A percentile compares a stretch with the other conserved stretches of the same genome.
phyloP scores from a whole-genome alignment of 305 asterid species.

The Fraxinus paxiana region DNA sequence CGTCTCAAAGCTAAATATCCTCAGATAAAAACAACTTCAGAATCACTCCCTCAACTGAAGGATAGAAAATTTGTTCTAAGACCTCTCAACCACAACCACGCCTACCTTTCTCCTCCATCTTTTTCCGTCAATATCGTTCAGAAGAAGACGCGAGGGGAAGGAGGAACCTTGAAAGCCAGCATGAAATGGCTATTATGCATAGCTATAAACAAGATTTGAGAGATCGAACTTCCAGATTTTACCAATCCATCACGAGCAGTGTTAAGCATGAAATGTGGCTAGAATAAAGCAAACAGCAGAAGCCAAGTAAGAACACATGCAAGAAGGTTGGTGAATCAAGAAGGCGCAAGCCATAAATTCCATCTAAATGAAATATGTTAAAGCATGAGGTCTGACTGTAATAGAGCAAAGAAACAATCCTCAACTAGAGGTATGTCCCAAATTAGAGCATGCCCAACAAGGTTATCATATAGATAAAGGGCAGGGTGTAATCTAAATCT shows the following conservation, averaged over 20 bases:
- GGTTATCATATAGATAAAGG: background rate
- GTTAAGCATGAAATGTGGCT: background rate
- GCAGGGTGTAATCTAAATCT: conserved; percentile 3
- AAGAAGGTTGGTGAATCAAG: background rate
- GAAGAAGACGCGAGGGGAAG: background rate
- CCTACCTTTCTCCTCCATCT: background rate
- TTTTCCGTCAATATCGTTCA: background rate
- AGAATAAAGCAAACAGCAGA: background rate
- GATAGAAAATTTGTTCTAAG: background rate
- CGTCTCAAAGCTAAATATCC: background rate
- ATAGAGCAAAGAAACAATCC: background rate
- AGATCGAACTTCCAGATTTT: background rate
- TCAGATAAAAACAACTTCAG: background rate
- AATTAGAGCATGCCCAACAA: background rate
- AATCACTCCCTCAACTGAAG: background rate
- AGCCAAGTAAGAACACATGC: conserved; percentile 6
- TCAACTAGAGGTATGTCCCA: background rate
- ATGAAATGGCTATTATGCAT: background rate
- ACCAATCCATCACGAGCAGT: background rate
- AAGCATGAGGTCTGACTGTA: background rate
- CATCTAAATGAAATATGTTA: background rate
- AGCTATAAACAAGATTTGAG: background rate
- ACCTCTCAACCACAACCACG: background rate
- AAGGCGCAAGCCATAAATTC: background rate
- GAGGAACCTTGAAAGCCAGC: background rate